Evolutionary conservation across 805 yeast genomes (phyloP).

Genomic region (Danielia oregonensis): DNA sequence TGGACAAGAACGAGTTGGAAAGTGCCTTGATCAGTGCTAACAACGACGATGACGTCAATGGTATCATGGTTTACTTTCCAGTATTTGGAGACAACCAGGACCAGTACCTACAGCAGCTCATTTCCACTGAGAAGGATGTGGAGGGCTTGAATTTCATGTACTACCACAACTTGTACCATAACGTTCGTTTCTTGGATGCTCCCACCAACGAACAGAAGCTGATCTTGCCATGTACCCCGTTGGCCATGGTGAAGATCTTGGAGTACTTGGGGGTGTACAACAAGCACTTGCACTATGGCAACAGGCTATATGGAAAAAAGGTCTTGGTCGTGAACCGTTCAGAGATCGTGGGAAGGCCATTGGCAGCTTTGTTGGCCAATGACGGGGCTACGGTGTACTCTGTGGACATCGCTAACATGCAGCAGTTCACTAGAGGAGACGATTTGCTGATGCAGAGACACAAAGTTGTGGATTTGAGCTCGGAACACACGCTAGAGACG

Average conservation of each 20-base stretch:
- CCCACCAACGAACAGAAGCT: constrained; percentile 67
- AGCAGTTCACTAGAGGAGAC: constrained; percentile 91
- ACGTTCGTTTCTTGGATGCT: constrained; percentile 76
- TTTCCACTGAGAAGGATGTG: constrained; percentile 88
- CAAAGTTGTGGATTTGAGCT: constrained; percentile 58
- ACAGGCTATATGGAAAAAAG: constrained; percentile 89
- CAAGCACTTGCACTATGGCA: constrained; percentile 76
- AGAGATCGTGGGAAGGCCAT: constrained; percentile 95
- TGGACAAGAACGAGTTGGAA: constrained; percentile 80
- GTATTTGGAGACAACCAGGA: constrained; percentile 95
- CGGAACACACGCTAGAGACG: constrained; percentile 52
- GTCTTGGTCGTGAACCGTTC: constrained; percentile 88
- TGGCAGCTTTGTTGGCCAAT: constrained; percentile 92
- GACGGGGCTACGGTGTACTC: constrained; percentile 97
- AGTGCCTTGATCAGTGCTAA: constrained; percentile 81
- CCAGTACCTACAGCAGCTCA: constrained; percentile 91
- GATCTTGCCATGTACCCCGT: constrained; percentile 93
- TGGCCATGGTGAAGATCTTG: constrained; percentile 89
- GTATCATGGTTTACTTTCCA: constrained; percentile 96
- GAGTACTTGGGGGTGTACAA: constrained; percentile 90
- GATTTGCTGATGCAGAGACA: constrained; percentile 80
- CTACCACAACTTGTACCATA: constrained; percentile 93
- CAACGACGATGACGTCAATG: constrained; percentile 69
- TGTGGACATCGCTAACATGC: constrained; percentile 81
- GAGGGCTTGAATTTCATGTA: constrained; percentile 92